Percentiles rank a stretch among this genome's conserved stretches.
Conservation (phyloP, 2,329 filamentous ascomycete species). For the Cordyceps sp. region DNA sequence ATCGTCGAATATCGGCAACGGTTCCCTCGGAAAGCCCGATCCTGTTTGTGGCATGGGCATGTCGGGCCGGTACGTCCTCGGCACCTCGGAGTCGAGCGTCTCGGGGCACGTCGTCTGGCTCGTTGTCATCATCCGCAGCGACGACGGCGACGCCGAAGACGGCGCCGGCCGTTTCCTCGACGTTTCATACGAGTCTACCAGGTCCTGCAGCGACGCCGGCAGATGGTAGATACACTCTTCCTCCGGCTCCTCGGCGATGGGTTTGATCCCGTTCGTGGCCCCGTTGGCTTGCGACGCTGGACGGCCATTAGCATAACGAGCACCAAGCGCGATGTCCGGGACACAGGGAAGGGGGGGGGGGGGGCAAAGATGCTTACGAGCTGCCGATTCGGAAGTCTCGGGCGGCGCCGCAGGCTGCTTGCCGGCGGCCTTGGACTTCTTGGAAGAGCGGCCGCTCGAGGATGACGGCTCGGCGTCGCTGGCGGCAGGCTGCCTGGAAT, state of each 20-base stretch:
- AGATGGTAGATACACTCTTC: slow-evolving; percentile 88
- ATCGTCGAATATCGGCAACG: slow-evolving; percentile 83
- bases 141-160: slow-evolving; percentile 44
- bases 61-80: slow-evolving; percentile 70
- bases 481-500: slow-evolving; percentile 16
- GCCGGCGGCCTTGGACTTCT: slow-evolving; percentile 24
- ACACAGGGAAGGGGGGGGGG: background rate
- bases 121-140: slow-evolving; percentile 57
- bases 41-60: slow-evolving; percentile 58
- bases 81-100: slow-evolving; percentile 62
- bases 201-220: slow-evolving; percentile 72
- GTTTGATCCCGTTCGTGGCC: slow-evolving; percentile 32
- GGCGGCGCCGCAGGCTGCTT: slow-evolving; percentile 24
- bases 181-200: slow-evolving; percentile 79
- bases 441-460: slow-evolving; percentile 15
- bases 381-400: slow-evolving; percentile 25
- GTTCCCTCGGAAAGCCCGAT: slow-evolving; percentile 80
- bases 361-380: slow-evolving; percentile 17
- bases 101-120: slow-evolving; percentile 64
- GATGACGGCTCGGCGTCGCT: slow-evolving; percentile 11
- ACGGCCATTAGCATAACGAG: background rate
- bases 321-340: background rate
- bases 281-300: slow-evolving; percentile 31
- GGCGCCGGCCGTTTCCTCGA: slow-evolving; percentile 54
- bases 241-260: slow-evolving; percentile 23